Evolutionary conservation across 1,284 basidiomycete genomes (phyloP), one percentile per base, ranked within the genome.

Genomic region (Ustanciosporium gigantosporum): DNA sequence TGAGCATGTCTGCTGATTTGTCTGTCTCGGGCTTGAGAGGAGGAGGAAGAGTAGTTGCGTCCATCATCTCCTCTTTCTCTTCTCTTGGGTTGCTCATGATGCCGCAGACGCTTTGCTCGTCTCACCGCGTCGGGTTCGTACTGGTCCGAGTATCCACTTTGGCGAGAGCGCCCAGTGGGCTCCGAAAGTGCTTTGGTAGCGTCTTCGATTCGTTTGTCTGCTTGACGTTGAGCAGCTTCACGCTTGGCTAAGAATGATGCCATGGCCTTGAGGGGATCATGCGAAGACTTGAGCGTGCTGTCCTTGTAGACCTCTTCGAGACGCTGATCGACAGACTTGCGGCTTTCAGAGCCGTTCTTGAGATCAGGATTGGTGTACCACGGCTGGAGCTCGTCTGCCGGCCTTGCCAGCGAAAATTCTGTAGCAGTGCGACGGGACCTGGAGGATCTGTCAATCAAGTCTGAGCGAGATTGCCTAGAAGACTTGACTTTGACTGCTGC

Each of bases 261-360:
- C 61, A 76, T 72, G 0, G 50, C 44, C 32, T 57, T 62, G 34
- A 75, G 52, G 1, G 74, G 73, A 23, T 76, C 74, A 44, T 67
- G 45, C 25, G 36, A 43, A 31, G 48, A 50, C 38, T 74, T 74
- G 42, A 22, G n/a, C 2, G 31, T 23, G 3, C 44, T 44, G 23
- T 74, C 70, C 17, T 57, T 60, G 48, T 59, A 66, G 2, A 65
- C 56, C 24, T 58, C 68, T 25, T 70, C 50, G 17, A 66, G 56
- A 9, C 38, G 45, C 29, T 74, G 61, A 14, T 74, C 66, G 5
- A 55, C 44, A 3, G 59, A 46, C 43, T 65, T 73, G 8, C 47
- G 44, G 19, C 45, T 24, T 20, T 73, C 66, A 29, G 50, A 29
- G 15, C 66, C 70, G 44, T 56, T 64, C 25, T 52, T 38, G 15